Evolutionary conservation across 1,284 basidiomycete species (phyloP).

Genomic region (Earliella scabrosa): DNA sequence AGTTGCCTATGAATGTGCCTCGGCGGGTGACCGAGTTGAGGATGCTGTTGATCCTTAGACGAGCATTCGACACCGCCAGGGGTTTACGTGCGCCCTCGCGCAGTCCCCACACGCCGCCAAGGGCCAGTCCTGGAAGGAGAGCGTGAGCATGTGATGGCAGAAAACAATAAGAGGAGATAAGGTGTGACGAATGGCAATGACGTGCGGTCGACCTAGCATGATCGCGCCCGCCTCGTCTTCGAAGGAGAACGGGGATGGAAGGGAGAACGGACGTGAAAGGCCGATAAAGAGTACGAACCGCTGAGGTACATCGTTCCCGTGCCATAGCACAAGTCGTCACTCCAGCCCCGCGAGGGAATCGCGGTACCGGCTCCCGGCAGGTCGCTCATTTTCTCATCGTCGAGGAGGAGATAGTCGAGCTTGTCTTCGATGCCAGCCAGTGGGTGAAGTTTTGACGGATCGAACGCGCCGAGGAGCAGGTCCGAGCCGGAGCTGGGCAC

Average conservation of each 20-base stretch:
- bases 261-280: slow-evolving; percentile 24
- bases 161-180: slow-evolving; percentile 82
- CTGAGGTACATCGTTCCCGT: slow-evolving; percentile 98
- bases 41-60: slow-evolving; percentile 95
- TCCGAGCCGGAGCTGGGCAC: slow-evolving; percentile 73
- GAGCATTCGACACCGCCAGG: slow-evolving; percentile 80
- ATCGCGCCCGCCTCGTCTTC: slow-evolving; percentile 14
- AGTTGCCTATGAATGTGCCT: slow-evolving; percentile 98
- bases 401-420: slow-evolving; percentile 90
- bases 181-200: slow-evolving; percentile 51
- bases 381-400: slow-evolving; percentile 91
- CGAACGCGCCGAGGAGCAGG: slow-evolving; percentile 83
- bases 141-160: slow-evolving; percentile 71
- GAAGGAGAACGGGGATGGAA: slow-evolving; percentile 32
- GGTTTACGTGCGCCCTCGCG: slow-evolving; percentile 92
- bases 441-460: slow-evolving; percentile 90
- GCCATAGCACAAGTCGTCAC: slow-evolving; percentile 99
- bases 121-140: slow-evolving; percentile 79
- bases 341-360: slow-evolving; percentile 95
- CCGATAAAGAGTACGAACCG: slow-evolving; percentile 66
- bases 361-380: slow-evolving; percentile 86
- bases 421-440: slow-evolving; percentile 87
- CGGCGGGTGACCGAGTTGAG: slow-evolving; percentile 96
- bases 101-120: slow-evolving; percentile 95
- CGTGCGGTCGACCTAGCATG: slow-evolving; percentile 26